Evolutionary conservation across 352 stramenopile species (phyloP).

Genomic region (Globisporangium nagaii): DNA sequence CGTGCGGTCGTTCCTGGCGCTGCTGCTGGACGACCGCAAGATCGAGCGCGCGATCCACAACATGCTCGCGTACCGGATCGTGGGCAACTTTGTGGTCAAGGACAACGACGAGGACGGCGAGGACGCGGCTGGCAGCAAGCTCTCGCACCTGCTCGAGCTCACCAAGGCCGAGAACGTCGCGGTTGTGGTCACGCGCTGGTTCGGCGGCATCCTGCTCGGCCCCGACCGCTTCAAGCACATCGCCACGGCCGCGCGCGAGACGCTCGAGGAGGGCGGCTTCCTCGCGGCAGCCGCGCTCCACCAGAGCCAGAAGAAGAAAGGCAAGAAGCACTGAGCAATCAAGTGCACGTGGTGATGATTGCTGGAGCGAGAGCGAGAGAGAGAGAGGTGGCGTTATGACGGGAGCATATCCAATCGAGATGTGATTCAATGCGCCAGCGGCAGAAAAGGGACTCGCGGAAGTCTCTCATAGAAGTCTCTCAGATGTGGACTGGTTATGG

Average conservation of each 20-base stretch:
- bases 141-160: conserved; percentile 79
- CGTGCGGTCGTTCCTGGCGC: conserved; percentile 70
- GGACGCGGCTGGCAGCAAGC: conserved; percentile 71
- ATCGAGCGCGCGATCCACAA: conserved; percentile 83
- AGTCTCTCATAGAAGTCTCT: conserved; percentile 13
- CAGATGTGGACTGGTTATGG: background rate
- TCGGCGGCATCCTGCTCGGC: conserved; percentile 74
- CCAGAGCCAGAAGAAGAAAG: conserved; percentile 45
- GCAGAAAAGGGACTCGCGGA: conserved; percentile 4
- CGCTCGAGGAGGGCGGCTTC: conserved; percentile 71
- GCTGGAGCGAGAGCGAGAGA: background rate
- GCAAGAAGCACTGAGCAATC: conserved; percentile 27
- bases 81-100: conserved; percentile 62
- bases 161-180: conserved; percentile 76
- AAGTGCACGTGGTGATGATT: background rate
- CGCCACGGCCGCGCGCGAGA: conserved; percentile 58
- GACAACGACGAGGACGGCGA: conserved; percentile 88
- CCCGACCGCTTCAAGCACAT: conserved; percentile 89
- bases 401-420: background rate
- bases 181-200: conserved; percentile 83
- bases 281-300: conserved; percentile 19
- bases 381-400: background rate
- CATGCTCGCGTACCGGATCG: conserved; percentile 85
- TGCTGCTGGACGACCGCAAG: conserved; percentile 79
- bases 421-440: background rate